phyloP scores from a whole-genome alignment of 2,329 filamentous ascomycete genomes.

The Pestalotiopsis sp. region DNA sequence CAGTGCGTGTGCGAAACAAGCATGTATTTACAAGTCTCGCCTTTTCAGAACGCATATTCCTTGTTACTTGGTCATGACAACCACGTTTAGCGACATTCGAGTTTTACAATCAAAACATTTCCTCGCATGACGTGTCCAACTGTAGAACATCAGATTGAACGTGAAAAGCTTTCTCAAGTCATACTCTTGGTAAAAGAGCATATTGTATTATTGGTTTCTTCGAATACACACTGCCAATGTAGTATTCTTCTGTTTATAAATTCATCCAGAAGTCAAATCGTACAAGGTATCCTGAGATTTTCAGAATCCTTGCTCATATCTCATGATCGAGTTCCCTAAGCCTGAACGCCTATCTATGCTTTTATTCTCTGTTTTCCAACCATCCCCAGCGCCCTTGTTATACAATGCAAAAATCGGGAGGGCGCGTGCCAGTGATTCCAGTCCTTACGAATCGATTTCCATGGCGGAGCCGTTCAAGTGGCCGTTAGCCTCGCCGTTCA shows the following conservation, averaged over 20 bases:
- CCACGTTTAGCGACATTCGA: too few species aligned
- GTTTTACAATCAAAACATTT: too few species aligned
- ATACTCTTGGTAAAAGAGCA: neutral
- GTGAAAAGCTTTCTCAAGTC: too few species aligned
- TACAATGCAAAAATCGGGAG: neutral
- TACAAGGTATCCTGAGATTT: neutral
- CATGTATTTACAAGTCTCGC: neutral
- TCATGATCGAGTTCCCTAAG: neutral
- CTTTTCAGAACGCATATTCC: too few species aligned
- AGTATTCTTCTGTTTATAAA: neutral
- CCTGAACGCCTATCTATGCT: slow-evolving; percentile 12
- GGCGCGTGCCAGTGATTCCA: neutral
- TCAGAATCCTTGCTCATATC: neutral
- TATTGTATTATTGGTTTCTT: neutral
- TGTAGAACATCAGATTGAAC: too few species aligned
- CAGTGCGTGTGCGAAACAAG: neutral
- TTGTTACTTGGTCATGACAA: too few species aligned
- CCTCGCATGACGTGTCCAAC: too few species aligned
- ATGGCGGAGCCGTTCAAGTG: slow-evolving; percentile 41
- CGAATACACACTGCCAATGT: neutral
- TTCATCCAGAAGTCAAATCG: neutral
- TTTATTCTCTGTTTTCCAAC: neutral
- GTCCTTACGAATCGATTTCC: slow-evolving; percentile 42
- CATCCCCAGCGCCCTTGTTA: neutral
- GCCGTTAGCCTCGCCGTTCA: slow-evolving; percentile 30